These are phyloP conservation scores for Camellia japonica DNA, from an alignment of 148 eudicot genomes.

Conservation along the genomic window DNA sequence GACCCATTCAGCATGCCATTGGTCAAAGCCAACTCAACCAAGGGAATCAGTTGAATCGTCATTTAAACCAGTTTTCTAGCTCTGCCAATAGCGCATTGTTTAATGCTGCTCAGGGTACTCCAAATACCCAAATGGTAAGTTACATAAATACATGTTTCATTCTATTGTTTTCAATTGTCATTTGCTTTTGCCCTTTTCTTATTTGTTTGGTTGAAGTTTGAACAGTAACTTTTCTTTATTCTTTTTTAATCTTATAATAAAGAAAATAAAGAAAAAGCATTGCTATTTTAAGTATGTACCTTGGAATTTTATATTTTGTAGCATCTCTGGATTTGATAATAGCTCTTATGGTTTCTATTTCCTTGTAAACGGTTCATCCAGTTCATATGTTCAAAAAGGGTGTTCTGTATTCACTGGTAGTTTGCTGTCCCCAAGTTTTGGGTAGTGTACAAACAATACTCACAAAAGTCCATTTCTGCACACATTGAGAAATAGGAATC, in stretches of 20 bases:
- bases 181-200: background rate
- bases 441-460: background rate
- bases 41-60: conserved; percentile 95
- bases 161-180: conserved; percentile 9
- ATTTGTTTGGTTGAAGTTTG: background rate
- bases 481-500: background rate
- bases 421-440: background rate
- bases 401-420: background rate
- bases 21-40: conserved; percentile 86
- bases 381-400: conserved; percentile 1
- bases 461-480: background rate
- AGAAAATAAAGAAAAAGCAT: background rate
- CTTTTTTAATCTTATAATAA: background rate
- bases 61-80: conserved; percentile 81
- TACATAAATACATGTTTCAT: conserved; percentile 11
- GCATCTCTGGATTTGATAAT: background rate
- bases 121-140: conserved; percentile 84
- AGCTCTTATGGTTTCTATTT: background rate
- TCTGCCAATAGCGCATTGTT: conserved; percentile 91
- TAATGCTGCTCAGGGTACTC: conserved; percentile 84
- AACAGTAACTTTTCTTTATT: background rate
- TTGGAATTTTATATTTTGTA: background rate
- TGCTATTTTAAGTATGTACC: background rate
- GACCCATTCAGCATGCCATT: conserved; percentile 70
- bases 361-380: background rate